Percentiles rank a stretch among this genome's conserved stretches.
Conservation (phyloP, 805 yeast species). For the Blastobotrys parvus region DNA sequence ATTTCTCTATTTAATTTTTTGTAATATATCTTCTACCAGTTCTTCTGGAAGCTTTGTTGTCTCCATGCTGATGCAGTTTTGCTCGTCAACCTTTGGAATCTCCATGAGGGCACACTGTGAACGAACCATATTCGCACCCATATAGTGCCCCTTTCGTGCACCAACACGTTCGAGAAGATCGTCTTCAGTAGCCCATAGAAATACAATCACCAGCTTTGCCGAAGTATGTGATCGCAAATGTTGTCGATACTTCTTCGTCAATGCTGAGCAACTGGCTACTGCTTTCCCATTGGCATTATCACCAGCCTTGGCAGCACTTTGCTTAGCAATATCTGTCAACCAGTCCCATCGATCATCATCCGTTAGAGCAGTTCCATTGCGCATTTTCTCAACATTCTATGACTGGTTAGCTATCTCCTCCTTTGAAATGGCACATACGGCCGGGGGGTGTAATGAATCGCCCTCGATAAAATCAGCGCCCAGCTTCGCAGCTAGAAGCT, state of each 20-base stretch:
- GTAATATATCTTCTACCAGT: neutral
- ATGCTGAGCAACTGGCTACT: slow-evolving; percentile 77
- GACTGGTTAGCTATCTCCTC: slow-evolving; percentile 7
- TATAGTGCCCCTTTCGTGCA: slow-evolving; percentile 66
- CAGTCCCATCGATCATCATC: slow-evolving; percentile 94
- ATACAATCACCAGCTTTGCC: slow-evolving; percentile 46
- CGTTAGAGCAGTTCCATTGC: slow-evolving; percentile 64
- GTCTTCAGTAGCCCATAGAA: slow-evolving; percentile 56
- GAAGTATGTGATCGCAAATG: slow-evolving; percentile 35
- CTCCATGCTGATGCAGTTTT: neutral
- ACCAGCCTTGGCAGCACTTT: slow-evolving; percentile 30
- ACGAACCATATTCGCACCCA: slow-evolving; percentile 79
- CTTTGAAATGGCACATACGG: slow-evolving; percentile 17
- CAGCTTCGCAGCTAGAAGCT: slow-evolving; percentile 37
- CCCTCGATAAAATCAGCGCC: slow-evolving; percentile 70
- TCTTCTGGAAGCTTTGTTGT: slow-evolving; percentile 3
- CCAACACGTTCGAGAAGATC: slow-evolving; percentile 54
- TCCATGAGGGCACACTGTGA: slow-evolving; percentile 73
- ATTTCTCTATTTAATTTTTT: neutral
- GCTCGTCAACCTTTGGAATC: slow-evolving; percentile 38
- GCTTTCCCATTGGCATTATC: slow-evolving; percentile 25
- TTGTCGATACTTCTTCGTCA: slow-evolving; percentile 68
- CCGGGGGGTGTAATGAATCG: slow-evolving; percentile 65
- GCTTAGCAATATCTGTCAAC: slow-evolving; percentile 46
- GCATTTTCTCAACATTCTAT: slow-evolving; percentile 72